Base-by-base conservation (phyloP, 2,329 filamentous ascomycete species). In the Diplodia mutila region DNA sequence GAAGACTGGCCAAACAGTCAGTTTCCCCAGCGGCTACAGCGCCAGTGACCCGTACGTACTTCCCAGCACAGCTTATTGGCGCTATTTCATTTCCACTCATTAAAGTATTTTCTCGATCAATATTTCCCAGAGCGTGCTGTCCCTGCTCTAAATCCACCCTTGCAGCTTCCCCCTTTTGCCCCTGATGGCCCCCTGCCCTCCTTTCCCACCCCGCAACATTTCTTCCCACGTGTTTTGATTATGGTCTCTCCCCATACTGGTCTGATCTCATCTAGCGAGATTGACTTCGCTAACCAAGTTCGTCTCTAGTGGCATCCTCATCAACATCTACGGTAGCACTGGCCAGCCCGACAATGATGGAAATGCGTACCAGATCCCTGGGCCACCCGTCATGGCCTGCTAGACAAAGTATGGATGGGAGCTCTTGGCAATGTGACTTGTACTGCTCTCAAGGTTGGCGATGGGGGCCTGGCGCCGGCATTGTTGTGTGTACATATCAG, bases 341-440 rank as follows among this genome's bases (percentile, higher is more conserved):
- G 71, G 72, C 14, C 54, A 72, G 48, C 72, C 72, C 6, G 67
- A 29, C 34, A 70, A 70, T 18, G 66, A 65, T 46, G 70, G 70
- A 46, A 63, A 69, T 27, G 68, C 70, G 25, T 73, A 73, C 55
- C 65, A 68, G 68, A 71, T 73, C 34, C 72, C 72, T 3, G 72
- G 72, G 29, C 71, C 71, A 23, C 37, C 68, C 1, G 64, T 67
- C 7, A 11, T 73, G 66, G 52, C 27, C 2, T 73, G 72, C 66
- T 73, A 71, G 57, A 48, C 18, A n/a, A 11, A 27, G 14, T 1
- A 18, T 18, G 3, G 39, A 29, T 21, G n/a, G 3, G 9, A 25
- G n/a, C 2, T 12, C 32, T 34, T 6, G n/a, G 18, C 11, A 21
- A 23, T 34, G 29, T 21, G 7, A 7, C 18, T 12, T 16, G 32